phyloP scores from a whole-genome alignment of 179 eudicot species.

The Silene vulgaris region DNA sequence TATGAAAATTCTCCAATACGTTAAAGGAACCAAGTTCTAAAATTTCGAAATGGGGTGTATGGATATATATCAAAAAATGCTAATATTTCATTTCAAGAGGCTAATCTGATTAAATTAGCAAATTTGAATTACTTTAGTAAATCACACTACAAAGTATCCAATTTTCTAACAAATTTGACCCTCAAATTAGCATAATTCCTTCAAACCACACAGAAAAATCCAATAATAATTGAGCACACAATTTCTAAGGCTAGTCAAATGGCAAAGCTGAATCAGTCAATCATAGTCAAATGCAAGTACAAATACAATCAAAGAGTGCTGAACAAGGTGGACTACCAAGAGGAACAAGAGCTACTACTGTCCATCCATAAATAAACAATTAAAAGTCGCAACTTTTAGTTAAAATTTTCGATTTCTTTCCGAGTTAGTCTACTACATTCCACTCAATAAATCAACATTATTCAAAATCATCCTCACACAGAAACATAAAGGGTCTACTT shows the following conservation, averaged over 20 bases:
- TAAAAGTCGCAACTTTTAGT: too few species aligned
- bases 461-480: too few species aligned
- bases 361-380: too few species aligned
- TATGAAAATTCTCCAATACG: not conserved
- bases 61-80: too few species aligned
- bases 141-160: not conserved
- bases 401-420: not conserved
- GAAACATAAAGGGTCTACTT: too few species aligned
- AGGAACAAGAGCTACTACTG: too few species aligned
- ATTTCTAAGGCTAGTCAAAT: not conserved
- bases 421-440: not conserved
- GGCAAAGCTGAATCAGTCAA: conserved; percentile 13
- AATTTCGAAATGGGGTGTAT: not conserved
- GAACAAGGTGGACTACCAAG: too few species aligned
- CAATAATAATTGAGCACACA: not conserved
- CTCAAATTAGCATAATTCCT: not conserved
- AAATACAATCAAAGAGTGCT: not conserved
- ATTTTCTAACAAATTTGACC: not conserved
- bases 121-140: not conserved
- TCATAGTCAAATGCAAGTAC: not conserved
- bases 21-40: not conserved
- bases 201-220: not conserved
- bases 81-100: not conserved
- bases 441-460: not conserved
- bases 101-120: not conserved